Base-by-base conservation (phyloP, 2,329 filamentous ascomycete genomes). In the Xylaria sp. region DNA sequence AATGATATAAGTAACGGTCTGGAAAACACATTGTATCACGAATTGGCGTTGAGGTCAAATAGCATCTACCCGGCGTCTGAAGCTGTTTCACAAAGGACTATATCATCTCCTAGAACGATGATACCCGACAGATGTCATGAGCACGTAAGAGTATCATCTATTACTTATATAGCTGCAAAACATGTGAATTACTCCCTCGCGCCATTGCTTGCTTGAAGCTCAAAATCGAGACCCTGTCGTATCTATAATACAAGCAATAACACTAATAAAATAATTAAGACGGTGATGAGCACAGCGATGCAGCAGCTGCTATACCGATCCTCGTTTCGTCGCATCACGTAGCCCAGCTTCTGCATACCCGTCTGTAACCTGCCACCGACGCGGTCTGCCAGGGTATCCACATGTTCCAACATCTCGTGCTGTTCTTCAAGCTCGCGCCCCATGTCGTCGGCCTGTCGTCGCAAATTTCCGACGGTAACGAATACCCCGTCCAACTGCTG, bases 381-480 rank as follows among this genome's bases (percentile, higher is more conserved):
- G 33, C 94, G 85, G 75, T 98, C 93, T 3, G 92, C 92, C 58
- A 96, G 82, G 29, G 83, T 85, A 77, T 98, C 94, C 40, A 96
- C 90, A 54, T 91, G 88, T 65, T 95, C 89, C 59, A 99, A 82
- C 85, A 98, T 90, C 76, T 93, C 91, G 21, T 85, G 85, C 82
- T 99, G 95, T 79, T 99, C 95, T 78, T 97, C 96, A 46, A 99
- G 82, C 80, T 99, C 95, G 59, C 94, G 83, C 1, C 95, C 94
- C 94, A 99, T 99, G 70, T 93, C 91, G 77, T 96, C 89, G 1
- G 95, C 96, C 82, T 98, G 95, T 73, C 90, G 84, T 58, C 94
- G 83, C 73, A 99, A 78, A 74, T 93, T 97, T 2, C 93, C 94
- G 23, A 99, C 95, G 1, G 94, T 98, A 68, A 89, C 87, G 74